Percentiles rank a stretch among this genome's conserved stretches.
Conservation (phyloP, 805 yeast genomes). For the Suhomyces sp. region DNA sequence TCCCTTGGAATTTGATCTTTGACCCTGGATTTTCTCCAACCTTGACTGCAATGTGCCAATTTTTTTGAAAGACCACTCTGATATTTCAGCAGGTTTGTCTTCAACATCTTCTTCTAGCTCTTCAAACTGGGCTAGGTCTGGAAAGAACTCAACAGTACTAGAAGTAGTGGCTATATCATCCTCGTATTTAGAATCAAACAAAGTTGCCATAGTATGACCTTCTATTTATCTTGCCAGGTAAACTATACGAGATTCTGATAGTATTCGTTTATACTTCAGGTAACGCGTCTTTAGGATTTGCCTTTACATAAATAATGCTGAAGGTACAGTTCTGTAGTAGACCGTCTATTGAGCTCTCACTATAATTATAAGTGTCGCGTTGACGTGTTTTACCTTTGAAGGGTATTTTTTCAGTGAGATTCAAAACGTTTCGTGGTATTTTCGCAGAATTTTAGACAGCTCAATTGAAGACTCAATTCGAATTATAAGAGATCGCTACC, state of each 20-base stretch:
- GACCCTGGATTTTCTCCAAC: constrained; percentile 36
- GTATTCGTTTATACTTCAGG: background rate
- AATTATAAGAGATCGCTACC: background rate
- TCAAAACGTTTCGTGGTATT: background rate
- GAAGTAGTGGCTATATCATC: constrained; percentile 4
- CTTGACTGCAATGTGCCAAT: constrained; percentile 49
- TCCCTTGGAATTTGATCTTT: constrained; percentile 11
- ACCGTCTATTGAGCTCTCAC: background rate
- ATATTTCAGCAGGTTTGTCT: constrained; percentile 15
- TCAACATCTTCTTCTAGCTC: constrained; percentile 7
- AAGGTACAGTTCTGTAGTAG: background rate
- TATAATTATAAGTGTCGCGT: background rate
- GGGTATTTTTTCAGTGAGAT: background rate
- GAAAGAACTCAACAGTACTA: constrained; percentile 19
- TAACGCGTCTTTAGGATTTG: background rate
- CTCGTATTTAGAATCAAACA: constrained; percentile 9
- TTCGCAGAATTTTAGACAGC: background rate
- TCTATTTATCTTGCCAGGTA: background rate
- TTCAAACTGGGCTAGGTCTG: constrained; percentile 21
- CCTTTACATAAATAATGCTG: background rate
- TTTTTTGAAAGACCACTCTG: constrained; percentile 46
- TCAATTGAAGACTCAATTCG: background rate
- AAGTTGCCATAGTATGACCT: background rate
- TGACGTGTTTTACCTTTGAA: background rate
- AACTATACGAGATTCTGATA: background rate